phyloP scores from a whole-genome alignment of 192 early-diverging fungal genomes.

The Dissophora ornata region DNA sequence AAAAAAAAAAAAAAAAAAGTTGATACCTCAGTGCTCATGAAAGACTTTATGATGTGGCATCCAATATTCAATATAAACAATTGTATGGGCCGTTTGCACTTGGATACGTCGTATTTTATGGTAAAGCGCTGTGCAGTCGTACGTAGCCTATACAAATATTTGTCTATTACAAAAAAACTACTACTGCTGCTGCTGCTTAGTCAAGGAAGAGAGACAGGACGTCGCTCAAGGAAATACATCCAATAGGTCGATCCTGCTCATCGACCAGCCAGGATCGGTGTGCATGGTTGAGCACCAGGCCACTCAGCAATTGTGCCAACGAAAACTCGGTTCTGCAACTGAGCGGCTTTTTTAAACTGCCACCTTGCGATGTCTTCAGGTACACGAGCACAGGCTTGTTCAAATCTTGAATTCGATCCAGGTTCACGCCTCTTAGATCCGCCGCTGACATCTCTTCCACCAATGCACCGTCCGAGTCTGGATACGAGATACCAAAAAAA shows the following conservation, averaged over 20 bases:
- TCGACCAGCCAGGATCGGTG: constrained; percentile 77
- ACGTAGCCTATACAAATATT: too few relatives aligned
- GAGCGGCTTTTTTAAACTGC: constrained; percentile 63
- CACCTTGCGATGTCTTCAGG: constrained; percentile 64
- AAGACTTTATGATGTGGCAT: too few relatives aligned
- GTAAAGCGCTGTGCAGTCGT: too few relatives aligned
- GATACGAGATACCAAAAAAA: background rate
- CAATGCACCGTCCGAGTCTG: constrained; percentile 66
- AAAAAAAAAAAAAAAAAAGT: background rate
- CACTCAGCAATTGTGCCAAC: constrained; percentile 65
- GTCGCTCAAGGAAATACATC: constrained; percentile 82
- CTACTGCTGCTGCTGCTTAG: background rate
- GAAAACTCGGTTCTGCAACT: constrained; percentile 64
- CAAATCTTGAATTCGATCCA: constrained; percentile 65
- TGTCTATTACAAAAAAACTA: too few relatives aligned
- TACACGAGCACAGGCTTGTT: constrained; percentile 73
- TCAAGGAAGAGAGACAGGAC: constrained; percentile 65
- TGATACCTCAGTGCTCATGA: too few relatives aligned
- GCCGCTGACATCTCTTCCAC: constrained; percentile 77
- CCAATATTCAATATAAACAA: too few relatives aligned
- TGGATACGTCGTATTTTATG: too few relatives aligned
- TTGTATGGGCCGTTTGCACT: too few relatives aligned
- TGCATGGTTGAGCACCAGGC: constrained; percentile 59
- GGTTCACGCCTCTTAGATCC: constrained; percentile 80
- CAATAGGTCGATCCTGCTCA: constrained; percentile 64